These are phyloP conservation scores for Ambrosia hybrid DNA, from an alignment of 140 eudicot genomes.

Conservation along the genomic window DNA sequence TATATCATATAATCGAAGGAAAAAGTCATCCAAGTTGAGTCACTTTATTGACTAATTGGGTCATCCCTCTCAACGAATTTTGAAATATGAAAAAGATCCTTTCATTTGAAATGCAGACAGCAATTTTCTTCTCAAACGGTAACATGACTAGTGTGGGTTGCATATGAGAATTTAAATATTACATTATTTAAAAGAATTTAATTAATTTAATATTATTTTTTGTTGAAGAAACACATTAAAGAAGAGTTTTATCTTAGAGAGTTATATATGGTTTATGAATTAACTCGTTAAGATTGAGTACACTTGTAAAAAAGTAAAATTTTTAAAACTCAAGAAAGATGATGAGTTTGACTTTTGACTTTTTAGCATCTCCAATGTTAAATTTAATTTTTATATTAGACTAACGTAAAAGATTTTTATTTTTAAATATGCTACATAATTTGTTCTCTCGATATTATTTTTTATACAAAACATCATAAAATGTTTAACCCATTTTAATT, in stretches of 20 bases:
- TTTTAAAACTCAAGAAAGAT: too few relatives aligned
- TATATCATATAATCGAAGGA: neutral
- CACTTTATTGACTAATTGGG: constrained; percentile 34
- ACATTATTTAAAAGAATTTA: neutral
- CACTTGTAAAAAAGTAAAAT: too few relatives aligned
- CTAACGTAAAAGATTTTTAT: too few relatives aligned
- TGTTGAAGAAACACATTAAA: neutral
- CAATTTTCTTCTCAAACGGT: constrained; percentile 40
- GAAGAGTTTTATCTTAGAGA: neutral
- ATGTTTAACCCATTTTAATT: too few relatives aligned
- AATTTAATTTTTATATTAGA: too few relatives aligned
- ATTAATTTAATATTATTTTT: too few relatives aligned
- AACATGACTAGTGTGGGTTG: constrained; percentile 20
- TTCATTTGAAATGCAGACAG: constrained; percentile 35
- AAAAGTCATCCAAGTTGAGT: constrained; percentile 14
- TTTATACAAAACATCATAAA: too few relatives aligned
- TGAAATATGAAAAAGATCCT: constrained; percentile 32
- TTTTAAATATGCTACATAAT: too few relatives aligned
- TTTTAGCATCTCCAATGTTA: too few relatives aligned
- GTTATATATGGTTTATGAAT: neutral
- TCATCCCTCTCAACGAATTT: constrained; percentile 27
- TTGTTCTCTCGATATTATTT: too few relatives aligned
- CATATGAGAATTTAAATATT: neutral
- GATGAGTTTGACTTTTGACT: too few relatives aligned
- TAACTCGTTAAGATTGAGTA: too few relatives aligned